Evolutionary conservation across 2,329 filamentous ascomycete species (phyloP), one percentile per base, ranked within the genome.

Genomic region (Alternaria alternata): DNA sequence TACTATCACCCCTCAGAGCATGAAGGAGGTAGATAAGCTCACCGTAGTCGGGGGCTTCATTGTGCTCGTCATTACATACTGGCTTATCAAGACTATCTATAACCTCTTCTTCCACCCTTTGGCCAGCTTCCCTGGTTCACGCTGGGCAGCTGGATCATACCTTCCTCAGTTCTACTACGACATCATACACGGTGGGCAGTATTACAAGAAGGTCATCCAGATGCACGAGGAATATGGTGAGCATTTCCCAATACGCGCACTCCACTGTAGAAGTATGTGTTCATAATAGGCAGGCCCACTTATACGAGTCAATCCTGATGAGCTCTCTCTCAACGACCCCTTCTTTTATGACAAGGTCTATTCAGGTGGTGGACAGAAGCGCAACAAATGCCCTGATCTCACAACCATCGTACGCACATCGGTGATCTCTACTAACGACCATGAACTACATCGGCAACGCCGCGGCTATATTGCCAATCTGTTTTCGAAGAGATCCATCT

Each of bases 151-250:
- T 20, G 48, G 47, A 30, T 59, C 58, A 3, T 56, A 61, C 5
- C 24, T 54, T 7, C 30, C 28, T 5, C 55, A 68, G 14, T 59
- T 64, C 7, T 68, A 67, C 53, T 64, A 59, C 28, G 55, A 68
- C 39, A 34, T 62, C 5, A 11, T 61, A 16, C 39, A 52, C 24
- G 54, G 65, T 4, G 75, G 77, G n/a, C 67, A 65, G 1, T 71
- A 76, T 16, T 73, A 77, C 53, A 67, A 72, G 46, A 72, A 75
- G 62, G 69, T 80, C 18, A 67, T 78, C 47, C 54, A 62, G 2
- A 67, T 79, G 26, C 78, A 80, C 59, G 39, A 66, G 22, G n/a
- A 30, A 28, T 65, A 71, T 38, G 65, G 68, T 48, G 54, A 26
- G 48, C 16, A 28, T 12, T 18, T 14, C 18, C 14, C 5, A 24